Base-by-base conservation (phyloP, 495 filamentous ascomycete species). In the Glonium stellatum region DNA sequence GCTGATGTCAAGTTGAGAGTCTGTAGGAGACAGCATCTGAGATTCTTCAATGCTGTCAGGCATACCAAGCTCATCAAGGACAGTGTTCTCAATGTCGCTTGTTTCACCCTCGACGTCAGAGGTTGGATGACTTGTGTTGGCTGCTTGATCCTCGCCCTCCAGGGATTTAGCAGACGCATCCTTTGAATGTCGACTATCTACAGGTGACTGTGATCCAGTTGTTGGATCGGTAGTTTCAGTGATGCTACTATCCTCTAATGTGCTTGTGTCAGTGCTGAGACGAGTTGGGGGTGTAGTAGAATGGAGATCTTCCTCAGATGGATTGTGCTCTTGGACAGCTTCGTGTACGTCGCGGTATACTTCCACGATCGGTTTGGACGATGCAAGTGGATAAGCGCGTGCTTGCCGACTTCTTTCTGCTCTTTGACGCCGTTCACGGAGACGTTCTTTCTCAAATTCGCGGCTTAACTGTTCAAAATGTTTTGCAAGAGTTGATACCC, bases 391-490 rank as follows among this genome's bases (percentile, higher is more conserved):
- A 67, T 90, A 91, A 19, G 89, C 90, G 56, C 92, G 83, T 0
- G 88, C 84, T 67, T 89, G 86, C 15, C 84, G 83, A 67, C 84
- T 86, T 65, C 85, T 89, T n/a, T 88, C 87, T 46, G 87, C 87
- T 58, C 89, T 80, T 66, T 91, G 87, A 51, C 84, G 84, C 68
- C 87, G 82, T 67, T 99, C 92, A 58, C 87, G 87, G 51, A 92
- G 80, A 39, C 95, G 80, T 75, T 97, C 92, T 69, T 91, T 95
- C 67, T 99, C 92, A 64, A 98, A 97, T 65, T 99, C 95, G 5
- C 92, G 87, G 59, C 90, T 95, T 36, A 99, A 73, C 68, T 97
- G 91, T 70, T 99, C 95, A 67, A 97, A 97, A 71, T 97, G 95
- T 67, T 89, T 90, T 13, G 95, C 90, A 34, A 97, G 80, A 5